Conservation (phyloP, 1,139 yeast species). For the Sugiyamaella sp. region DNA sequence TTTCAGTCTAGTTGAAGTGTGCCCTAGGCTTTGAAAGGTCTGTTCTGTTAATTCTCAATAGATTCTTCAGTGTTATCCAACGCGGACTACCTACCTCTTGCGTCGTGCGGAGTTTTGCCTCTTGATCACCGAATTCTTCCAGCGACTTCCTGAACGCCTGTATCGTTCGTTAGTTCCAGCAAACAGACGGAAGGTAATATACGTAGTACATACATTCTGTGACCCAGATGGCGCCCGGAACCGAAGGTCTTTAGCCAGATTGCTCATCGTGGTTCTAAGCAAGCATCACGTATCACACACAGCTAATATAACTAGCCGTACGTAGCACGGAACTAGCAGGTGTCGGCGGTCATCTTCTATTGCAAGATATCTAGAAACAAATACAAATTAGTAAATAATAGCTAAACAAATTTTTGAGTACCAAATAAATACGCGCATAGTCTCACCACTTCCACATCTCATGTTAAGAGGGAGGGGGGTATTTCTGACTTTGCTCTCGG, state of each 20-base stretch:
- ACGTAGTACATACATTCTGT: slow-evolving; percentile 16
- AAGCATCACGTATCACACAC: no score
- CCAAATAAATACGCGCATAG: slow-evolving; percentile 13
- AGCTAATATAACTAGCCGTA: no score
- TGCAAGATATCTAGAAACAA: neutral
- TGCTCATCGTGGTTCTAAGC: slow-evolving; percentile 68
- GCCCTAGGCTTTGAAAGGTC: slow-evolving; percentile 4
- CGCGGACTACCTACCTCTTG: slow-evolving; percentile 27
- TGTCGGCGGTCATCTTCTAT: neutral
- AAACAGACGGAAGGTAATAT: no score
- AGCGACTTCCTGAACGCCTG: slow-evolving; percentile 32
- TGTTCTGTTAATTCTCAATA: neutral
- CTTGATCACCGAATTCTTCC: slow-evolving; percentile 36
- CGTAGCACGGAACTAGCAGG: no score
- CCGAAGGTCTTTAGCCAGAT: slow-evolving; percentile 74
- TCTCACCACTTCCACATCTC: no score
- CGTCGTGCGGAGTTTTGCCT: slow-evolving; percentile 26
- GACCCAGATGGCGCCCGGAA: slow-evolving; percentile 19
- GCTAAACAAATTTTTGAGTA: neutral
- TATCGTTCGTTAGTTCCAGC: slow-evolving; percentile 10
- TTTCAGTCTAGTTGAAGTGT: slow-evolving; percentile 6
- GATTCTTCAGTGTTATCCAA: no score
- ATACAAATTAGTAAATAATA: neutral
- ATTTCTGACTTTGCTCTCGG: slow-evolving; percentile 76
- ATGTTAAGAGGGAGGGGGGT: slow-evolving; percentile 47